Evolutionary conservation across 495 filamentous ascomycete genomes (phyloP).

Genomic region (Symbiotaphrina buchneri): DNA sequence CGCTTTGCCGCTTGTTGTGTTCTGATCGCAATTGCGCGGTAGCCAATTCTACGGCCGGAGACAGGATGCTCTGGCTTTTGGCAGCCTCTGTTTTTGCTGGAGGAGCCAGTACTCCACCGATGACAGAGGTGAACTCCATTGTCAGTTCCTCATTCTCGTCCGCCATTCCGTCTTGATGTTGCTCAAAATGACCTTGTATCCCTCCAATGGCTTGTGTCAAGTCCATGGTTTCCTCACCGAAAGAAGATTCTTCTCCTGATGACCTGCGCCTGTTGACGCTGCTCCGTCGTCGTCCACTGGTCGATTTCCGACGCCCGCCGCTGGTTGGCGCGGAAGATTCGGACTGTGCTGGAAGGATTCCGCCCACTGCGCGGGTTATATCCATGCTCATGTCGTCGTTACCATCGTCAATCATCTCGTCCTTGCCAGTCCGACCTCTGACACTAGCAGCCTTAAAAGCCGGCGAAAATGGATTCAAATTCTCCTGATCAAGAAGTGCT

Average conservation of each 20-base stretch:
- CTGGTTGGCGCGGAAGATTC: not conserved
- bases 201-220: constrained; percentile 14
- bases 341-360: constrained; percentile 16
- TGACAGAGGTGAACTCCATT: constrained; percentile 24
- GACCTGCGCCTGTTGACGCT: constrained; percentile 2
- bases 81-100: constrained; percentile 10
- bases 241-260: constrained; percentile 4
- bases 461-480: constrained; percentile 28
- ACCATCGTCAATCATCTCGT: constrained; percentile 6
- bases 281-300: constrained; percentile 11
- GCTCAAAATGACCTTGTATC: constrained; percentile 7
- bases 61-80: constrained; percentile 9
- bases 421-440: not conserved
- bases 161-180: not conserved
- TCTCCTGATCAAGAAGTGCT: constrained; percentile 33
- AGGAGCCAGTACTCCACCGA: constrained; percentile 33
- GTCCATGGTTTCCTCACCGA: constrained; percentile 17
- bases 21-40: not conserved
- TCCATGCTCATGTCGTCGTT: constrained; percentile 27
- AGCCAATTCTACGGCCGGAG: too few relatives aligned
- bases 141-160: constrained; percentile 41
- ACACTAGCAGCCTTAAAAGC: constrained; percentile 6
- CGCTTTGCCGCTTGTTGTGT: not conserved
- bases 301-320: constrained; percentile 2
- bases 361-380: constrained; percentile 30